These are phyloP conservation scores for Cornus florida DNA, from an alignment of 148 eudicot species.

Conservation along the genomic window DNA sequence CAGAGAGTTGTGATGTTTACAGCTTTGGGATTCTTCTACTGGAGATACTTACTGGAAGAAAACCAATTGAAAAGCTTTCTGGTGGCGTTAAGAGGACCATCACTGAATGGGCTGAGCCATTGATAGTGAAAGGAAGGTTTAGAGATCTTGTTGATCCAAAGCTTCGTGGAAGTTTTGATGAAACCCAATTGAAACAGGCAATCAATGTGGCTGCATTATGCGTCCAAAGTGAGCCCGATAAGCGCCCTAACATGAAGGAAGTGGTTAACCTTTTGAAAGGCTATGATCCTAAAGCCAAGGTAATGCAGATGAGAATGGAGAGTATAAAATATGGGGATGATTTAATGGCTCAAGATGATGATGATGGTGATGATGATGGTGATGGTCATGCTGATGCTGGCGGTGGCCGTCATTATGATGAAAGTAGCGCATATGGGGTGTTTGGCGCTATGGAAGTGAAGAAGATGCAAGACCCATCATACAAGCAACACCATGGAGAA, in stretches of 20 bases:
- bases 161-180: constrained; percentile 40
- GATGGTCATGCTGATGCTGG: constrained; percentile 1
- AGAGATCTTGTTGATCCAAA: constrained; percentile 45
- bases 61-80: constrained; percentile 48
- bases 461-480: constrained; percentile 39
- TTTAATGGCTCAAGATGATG: constrained; percentile 38
- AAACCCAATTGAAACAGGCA: constrained; percentile 30
- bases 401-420: constrained; percentile 16
- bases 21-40: constrained; percentile 52
- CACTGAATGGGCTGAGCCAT: constrained; percentile 57
- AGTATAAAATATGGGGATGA: constrained; percentile 37
- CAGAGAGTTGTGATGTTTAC: constrained; percentile 54
- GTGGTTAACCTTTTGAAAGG: constrained; percentile 42
- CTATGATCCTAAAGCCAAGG: constrained; percentile 20
- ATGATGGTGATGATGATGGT: constrained; percentile 27
- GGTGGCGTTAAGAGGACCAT: constrained; percentile 44
- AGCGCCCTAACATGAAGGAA: constrained; percentile 49
- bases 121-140: constrained; percentile 27
- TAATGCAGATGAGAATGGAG: constrained; percentile 17
- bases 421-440: constrained; percentile 33
- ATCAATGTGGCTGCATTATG: constrained; percentile 39
- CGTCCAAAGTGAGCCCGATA: constrained; percentile 44
- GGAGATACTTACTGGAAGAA: constrained; percentile 42
- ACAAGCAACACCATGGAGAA: constrained; percentile 18
- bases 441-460: constrained; percentile 37